Percentiles rank a stretch among this genome's conserved stretches.
Evolutionary conservation across 106 monocot genomes (phyloP).

Genomic region (Triglochin maritima): DNA sequence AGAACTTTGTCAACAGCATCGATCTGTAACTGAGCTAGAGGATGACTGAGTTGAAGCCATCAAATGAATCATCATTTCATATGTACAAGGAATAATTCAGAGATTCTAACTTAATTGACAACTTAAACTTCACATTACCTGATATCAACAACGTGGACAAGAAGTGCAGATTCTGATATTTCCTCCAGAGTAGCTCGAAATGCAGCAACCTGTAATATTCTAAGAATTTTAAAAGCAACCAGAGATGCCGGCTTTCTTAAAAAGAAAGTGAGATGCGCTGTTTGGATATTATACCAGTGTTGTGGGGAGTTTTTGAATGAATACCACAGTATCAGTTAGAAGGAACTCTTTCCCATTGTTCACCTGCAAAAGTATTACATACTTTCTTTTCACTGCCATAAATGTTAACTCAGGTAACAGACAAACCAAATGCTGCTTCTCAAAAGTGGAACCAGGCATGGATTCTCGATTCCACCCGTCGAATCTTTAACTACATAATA

Average conservation of each 20-base stretch:
- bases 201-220: conserved; percentile 66
- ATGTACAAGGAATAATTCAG: background rate
- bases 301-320: conserved; percentile 95
- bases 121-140: conserved; percentile 29
- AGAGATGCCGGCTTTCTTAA: background rate
- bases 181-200: conserved; percentile 97
- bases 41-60: conserved; percentile 45
- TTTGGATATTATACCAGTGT: conserved; percentile 42
- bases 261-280: background rate
- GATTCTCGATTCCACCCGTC: too few relatives aligned
- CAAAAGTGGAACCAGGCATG: background rate
- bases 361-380: conserved; percentile 34
- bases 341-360: conserved; percentile 88
- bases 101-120: background rate
- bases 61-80: background rate
- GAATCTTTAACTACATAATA: too few relatives aligned
- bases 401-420: background rate
- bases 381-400: background rate
- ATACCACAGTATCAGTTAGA: conserved; percentile 94
- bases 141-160: conserved; percentile 93
- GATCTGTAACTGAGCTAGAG: conserved; percentile 71
- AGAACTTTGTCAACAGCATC: conserved; percentile 78
- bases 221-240: background rate
- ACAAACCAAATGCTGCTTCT: background rate
- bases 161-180: conserved; percentile 82